Conservation (phyloP, 306 rosid species). For the Fragaria nilgerrensis region DNA sequence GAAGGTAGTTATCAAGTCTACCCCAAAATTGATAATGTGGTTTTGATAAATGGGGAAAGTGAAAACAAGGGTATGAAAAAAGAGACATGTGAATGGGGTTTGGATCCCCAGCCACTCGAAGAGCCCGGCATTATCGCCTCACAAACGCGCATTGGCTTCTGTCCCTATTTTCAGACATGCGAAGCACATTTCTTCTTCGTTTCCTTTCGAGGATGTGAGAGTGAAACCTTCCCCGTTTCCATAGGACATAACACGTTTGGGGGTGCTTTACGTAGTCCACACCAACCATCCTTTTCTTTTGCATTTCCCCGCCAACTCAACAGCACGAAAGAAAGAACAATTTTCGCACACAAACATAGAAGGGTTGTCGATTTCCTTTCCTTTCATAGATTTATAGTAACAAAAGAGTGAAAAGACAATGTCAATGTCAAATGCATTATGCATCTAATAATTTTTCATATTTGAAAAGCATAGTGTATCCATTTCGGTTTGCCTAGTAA, state of each 20-base stretch:
- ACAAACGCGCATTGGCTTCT: not conserved
- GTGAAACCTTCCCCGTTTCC: not conserved
- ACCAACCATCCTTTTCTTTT: not conserved
- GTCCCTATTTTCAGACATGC: not conserved
- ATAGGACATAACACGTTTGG: not conserved
- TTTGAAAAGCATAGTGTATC: too few relatives aligned
- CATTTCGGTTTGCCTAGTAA: too few relatives aligned
- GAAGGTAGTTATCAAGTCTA: not conserved
- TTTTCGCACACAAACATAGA: too few relatives aligned
- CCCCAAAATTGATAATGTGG: not conserved
- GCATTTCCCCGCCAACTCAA: too few relatives aligned
- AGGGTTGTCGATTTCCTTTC: too few relatives aligned
- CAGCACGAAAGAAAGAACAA: too few relatives aligned
- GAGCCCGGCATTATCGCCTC: not conserved
- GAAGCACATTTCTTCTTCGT: not conserved
- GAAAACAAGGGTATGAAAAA: not conserved
- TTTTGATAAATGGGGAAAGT: not conserved
- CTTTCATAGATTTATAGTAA: too few relatives aligned
- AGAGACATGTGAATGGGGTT: not conserved
- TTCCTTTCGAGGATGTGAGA: not conserved
- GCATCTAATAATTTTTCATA: too few relatives aligned
- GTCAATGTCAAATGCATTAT: too few relatives aligned
- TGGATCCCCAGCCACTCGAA: constrained; percentile 6
- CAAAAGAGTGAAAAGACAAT: too few relatives aligned
- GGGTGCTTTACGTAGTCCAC: not conserved